These are phyloP conservation scores for Podaxis sp. DNA, from an alignment of 768 basidiomycete genomes.

Conservation along the genomic window DNA sequence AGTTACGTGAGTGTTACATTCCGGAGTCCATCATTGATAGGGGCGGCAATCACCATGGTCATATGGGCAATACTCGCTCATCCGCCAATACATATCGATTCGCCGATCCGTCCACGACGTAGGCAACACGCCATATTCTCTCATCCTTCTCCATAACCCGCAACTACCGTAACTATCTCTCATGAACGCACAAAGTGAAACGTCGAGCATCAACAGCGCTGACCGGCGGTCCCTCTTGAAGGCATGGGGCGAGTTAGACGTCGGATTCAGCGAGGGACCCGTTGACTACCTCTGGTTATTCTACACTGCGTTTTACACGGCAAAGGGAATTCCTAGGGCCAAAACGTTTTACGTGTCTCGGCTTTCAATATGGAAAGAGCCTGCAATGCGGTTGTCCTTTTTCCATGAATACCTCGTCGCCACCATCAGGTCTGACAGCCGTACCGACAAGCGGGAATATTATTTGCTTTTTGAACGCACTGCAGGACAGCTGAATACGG, in stretches of 20 bases:
- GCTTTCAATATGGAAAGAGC: slow-evolving; percentile 1
- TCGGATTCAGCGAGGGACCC: not conserved
- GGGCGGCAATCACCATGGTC: not conserved
- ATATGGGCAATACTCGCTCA: not conserved
- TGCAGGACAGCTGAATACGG: not conserved
- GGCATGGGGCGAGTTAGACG: not conserved
- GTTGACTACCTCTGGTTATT: slow-evolving; percentile 6
- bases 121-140: not conserved
- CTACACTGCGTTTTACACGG: slow-evolving; percentile 5
- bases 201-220: not conserved
- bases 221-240: not conserved
- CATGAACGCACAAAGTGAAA: not conserved
- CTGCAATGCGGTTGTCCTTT: not conserved
- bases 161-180: not conserved
- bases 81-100: not conserved
- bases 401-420: slow-evolving; percentile 4
- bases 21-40: not conserved
- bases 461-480: slow-evolving; percentile 3
- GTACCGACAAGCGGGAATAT: not conserved
- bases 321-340: not conserved
- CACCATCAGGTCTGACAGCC: not conserved
- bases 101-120: not conserved
- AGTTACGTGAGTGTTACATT: not conserved
- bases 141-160: not conserved
- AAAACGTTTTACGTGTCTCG: not conserved